Evolutionary conservation across 805 yeast species (phyloP).

Genomic region (Saturnispora galanensis): DNA sequence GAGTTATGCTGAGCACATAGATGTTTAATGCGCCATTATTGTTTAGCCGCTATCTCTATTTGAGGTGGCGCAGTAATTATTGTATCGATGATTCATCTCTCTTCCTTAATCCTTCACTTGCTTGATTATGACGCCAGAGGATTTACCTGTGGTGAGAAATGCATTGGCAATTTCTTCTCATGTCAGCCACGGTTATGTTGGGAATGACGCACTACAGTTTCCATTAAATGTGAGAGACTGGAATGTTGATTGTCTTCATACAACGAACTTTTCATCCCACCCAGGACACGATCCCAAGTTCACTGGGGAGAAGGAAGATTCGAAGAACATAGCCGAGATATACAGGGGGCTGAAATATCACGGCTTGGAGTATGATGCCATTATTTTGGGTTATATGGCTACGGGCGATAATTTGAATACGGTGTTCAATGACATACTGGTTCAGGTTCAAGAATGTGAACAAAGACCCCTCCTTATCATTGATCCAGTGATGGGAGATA

Average conservation of each 20-base stretch:
- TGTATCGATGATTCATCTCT: not conserved
- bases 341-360: slow-evolving; percentile 46
- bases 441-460: slow-evolving; percentile 12
- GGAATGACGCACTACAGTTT: slow-evolving; percentile 83
- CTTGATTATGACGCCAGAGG: not conserved
- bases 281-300: slow-evolving; percentile 68
- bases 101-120: not conserved
- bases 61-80: not conserved
- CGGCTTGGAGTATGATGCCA: slow-evolving; percentile 46
- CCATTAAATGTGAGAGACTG: slow-evolving; percentile 82
- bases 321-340: slow-evolving; percentile 38
- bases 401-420: slow-evolving; percentile 43
- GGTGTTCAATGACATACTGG: slow-evolving; percentile 28
- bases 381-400: slow-evolving; percentile 77
- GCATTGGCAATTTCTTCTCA: slow-evolving; percentile 70
- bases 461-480: slow-evolving; percentile 45
- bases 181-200: slow-evolving; percentile 93
- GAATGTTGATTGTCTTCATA: slow-evolving; percentile 87
- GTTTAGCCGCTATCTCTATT: not conserved
- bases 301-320: slow-evolving; percentile 44
- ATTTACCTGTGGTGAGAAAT: slow-evolving; percentile 12
- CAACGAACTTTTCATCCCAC: slow-evolving; percentile 85
- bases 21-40: not conserved
- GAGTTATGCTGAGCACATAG: not conserved
- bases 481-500: slow-evolving; percentile 92